Percentiles rank a stretch among this genome's conserved stretches.
Evolutionary conservation across 805 yeast genomes (phyloP).

Genomic region (Citeromyces matritensis): DNA sequence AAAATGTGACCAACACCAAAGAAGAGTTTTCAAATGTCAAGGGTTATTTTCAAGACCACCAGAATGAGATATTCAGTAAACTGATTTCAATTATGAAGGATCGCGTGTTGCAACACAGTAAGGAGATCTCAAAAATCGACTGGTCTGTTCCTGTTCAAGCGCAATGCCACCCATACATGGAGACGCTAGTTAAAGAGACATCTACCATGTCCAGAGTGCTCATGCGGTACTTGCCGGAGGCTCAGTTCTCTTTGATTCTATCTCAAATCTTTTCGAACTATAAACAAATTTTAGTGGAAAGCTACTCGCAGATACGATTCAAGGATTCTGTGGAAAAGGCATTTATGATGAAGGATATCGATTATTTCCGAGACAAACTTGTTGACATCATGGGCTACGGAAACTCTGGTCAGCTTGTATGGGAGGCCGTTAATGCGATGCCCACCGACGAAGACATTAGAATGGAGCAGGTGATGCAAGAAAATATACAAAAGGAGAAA

Average conservation of each 20-base stretch:
- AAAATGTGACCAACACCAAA: conserved; percentile 7
- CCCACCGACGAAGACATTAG: conserved; percentile 30
- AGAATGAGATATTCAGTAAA: conserved; percentile 44
- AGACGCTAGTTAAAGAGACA: conserved; percentile 49
- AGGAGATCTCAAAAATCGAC: conserved; percentile 27
- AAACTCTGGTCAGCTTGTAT: conserved; percentile 43
- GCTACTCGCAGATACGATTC: conserved; percentile 29
- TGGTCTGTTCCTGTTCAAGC: conserved; percentile 30
- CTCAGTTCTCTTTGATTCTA: conserved; percentile 27
- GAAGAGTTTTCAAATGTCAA: conserved; percentile 22
- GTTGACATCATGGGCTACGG: conserved; percentile 45
- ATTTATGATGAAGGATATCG: conserved; percentile 41
- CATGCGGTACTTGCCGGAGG: conserved; percentile 37
- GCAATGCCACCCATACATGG: conserved; percentile 51
- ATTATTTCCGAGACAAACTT: conserved; percentile 46
- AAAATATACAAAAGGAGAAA: conserved; percentile 12
- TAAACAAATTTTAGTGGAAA: conserved; percentile 36
- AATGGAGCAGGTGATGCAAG: conserved; percentile 30
- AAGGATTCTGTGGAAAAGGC: conserved; percentile 38
- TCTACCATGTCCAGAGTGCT: conserved; percentile 47
- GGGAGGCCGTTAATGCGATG: conserved; percentile 42
- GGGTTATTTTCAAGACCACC: conserved; percentile 38
- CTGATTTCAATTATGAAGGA: conserved; percentile 61
- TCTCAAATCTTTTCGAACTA: conserved; percentile 41
- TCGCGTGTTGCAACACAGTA: conserved; percentile 35